phyloP scores from a whole-genome alignment of 345 rosid genomes.

The Melaleuca quinquenervia region DNA sequence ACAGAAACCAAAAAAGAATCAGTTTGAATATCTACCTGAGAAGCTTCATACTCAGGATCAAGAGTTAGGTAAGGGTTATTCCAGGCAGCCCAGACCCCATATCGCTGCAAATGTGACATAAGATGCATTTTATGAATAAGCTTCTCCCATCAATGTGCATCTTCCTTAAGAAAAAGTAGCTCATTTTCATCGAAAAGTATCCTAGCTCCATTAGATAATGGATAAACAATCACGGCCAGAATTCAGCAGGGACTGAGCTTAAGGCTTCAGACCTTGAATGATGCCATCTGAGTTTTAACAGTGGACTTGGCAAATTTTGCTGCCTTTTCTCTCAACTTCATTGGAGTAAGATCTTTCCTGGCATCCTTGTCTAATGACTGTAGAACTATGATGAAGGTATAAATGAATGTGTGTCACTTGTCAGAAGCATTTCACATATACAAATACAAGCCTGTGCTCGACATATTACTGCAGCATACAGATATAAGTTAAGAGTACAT shows the following conservation, averaged over 20 bases:
- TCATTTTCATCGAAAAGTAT: not conserved
- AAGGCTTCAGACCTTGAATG: constrained; percentile 60
- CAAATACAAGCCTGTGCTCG: not conserved
- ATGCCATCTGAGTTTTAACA: constrained; percentile 85
- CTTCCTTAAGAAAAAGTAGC: not conserved
- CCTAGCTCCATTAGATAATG: not conserved
- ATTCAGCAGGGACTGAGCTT: not conserved
- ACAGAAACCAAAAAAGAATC: not conserved
- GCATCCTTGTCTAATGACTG: constrained; percentile 84
- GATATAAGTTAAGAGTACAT: constrained; percentile 15
- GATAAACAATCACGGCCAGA: not conserved
- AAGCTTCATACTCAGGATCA: constrained; percentile 93
- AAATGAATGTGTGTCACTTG: not conserved
- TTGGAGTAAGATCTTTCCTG: constrained; percentile 75
- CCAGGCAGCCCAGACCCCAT: constrained; percentile 99
- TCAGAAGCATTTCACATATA: not conserved
- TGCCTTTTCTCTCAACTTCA: constrained; percentile 84
- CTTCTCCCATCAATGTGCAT: not conserved
- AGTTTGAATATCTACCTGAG: constrained; percentile 47
- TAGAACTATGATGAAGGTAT: constrained; percentile 59
- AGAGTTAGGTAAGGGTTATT: constrained; percentile 74
- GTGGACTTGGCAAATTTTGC: constrained; percentile 91
- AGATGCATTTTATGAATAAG: not conserved
- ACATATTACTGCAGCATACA: not conserved
- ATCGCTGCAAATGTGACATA: constrained; percentile 48